phyloP scores from a whole-genome alignment of 2,329 filamentous ascomycete genomes.

The Cladosporium cucumerinum region DNA sequence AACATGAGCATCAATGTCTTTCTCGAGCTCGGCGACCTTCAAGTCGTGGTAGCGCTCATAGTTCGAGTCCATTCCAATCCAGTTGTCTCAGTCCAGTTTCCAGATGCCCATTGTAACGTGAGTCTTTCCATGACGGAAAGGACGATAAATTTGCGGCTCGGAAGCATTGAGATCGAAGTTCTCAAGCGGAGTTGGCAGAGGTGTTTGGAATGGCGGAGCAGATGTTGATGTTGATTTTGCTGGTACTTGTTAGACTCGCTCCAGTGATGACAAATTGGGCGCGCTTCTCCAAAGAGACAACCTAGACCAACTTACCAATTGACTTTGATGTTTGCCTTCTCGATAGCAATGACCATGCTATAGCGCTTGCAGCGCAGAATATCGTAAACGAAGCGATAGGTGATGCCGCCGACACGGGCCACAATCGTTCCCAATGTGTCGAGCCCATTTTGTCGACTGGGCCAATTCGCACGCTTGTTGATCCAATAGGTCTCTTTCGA shows the following conservation, averaged over 20 bases:
- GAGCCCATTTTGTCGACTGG: not conserved
- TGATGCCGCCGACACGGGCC: not conserved
- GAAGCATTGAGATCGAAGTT: conserved; percentile 12
- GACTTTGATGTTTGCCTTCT: not conserved
- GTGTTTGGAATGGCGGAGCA: conserved; percentile 4
- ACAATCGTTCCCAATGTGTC: not conserved
- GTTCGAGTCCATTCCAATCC: conserved; percentile 14
- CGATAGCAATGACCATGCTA: not conserved
- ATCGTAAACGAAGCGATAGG: not conserved
- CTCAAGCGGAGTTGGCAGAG: conserved; percentile 3
- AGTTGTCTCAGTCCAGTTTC: conserved; percentile 9
- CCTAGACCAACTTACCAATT: not conserved
- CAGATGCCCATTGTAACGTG: conserved; percentile 13
- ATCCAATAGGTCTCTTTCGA: no score
- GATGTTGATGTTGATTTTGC: not conserved
- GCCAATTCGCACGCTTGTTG: not conserved
- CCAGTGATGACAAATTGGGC: no score
- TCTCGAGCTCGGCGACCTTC: conserved; percentile 13
- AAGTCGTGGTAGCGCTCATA: conserved; percentile 5
- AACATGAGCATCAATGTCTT: conserved; percentile 10
- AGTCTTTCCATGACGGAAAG: conserved; percentile 10
- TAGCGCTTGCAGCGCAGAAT: not conserved
- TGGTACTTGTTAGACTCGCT: not conserved
- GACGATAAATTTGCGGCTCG: conserved; percentile 7
- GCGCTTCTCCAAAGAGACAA: not conserved